These are phyloP conservation scores for Hypoxylon sp. DNA, from an alignment of 2,329 filamentous ascomycete genomes.

Conservation along the genomic window DNA sequence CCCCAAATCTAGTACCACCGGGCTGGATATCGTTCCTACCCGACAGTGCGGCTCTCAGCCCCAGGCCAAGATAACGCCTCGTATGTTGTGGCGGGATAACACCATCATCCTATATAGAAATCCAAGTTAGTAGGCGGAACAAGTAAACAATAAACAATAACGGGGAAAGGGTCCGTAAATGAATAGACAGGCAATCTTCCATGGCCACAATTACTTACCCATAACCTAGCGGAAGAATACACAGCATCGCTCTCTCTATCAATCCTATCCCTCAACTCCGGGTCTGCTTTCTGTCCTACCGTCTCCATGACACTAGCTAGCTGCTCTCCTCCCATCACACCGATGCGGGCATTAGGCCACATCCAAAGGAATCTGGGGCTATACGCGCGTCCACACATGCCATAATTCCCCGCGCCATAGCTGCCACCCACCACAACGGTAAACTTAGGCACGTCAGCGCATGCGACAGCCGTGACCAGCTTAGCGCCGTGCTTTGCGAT, in stretches of 20 bases:
- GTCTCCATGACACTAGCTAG: slow-evolving; percentile 94
- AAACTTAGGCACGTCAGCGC: slow-evolving; percentile 95
- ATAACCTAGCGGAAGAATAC: slow-evolving; percentile 89
- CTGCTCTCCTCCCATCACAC: slow-evolving; percentile 97
- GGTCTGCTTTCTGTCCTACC: slow-evolving; percentile 86
- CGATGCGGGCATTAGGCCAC: slow-evolving; percentile 97
- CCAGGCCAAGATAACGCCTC: slow-evolving; percentile 78
- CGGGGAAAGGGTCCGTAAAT: slow-evolving; percentile 5
- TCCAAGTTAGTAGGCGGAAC: slow-evolving; percentile 11
- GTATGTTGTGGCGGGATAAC: slow-evolving; percentile 85
- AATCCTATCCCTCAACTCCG: slow-evolving; percentile 84
- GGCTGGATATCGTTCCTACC: slow-evolving; percentile 74
- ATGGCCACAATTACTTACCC: slow-evolving; percentile 68
- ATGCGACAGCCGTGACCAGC: slow-evolving; percentile 94
- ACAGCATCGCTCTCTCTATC: slow-evolving; percentile 90
- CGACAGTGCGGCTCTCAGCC: slow-evolving; percentile 79
- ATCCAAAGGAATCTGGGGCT: slow-evolving; percentile 93
- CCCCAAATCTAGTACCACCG: slow-evolving; percentile 79
- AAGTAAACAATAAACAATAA: slow-evolving; percentile 14
- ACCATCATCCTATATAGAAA: slow-evolving; percentile 74
- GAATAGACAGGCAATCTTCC: slow-evolving; percentile 2
- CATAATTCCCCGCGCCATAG: slow-evolving; percentile 96
- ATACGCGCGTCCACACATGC: slow-evolving; percentile 97
- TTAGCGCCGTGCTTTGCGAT: slow-evolving; percentile 99
- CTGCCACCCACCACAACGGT: slow-evolving; percentile 95